These are phyloP conservation scores for Blastocystis sp. DNA, from an alignment of 352 stramenopile genomes.

Conservation along the genomic window DNA sequence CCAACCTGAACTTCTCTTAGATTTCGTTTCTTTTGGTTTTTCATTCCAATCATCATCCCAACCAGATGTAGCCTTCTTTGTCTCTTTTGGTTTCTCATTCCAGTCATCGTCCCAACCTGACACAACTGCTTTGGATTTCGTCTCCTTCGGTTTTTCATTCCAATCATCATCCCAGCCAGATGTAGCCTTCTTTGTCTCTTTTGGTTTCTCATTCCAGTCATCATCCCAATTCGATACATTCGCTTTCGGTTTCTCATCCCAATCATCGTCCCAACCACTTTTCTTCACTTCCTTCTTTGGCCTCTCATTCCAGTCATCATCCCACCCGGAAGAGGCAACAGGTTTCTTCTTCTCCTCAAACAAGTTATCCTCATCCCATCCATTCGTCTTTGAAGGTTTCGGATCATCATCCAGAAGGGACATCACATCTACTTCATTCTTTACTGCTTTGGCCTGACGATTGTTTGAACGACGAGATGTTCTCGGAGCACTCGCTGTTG, in stretches of 20 bases:
- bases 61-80: background rate
- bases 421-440: background rate
- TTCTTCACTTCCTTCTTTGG: slow-evolving; percentile 10
- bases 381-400: background rate
- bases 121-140: background rate
- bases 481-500: background rate
- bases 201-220: slow-evolving; percentile 7
- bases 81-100: background rate
- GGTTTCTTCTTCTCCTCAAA: background rate
- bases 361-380: background rate
- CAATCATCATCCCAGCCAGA: slow-evolving; percentile 38
- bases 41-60: slow-evolving; percentile 4
- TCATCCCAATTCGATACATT: background rate
- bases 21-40: background rate
- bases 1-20: background rate
- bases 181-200: background rate
- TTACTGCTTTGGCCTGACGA: background rate
- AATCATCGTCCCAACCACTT: slow-evolving; percentile 29
- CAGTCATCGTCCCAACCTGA: slow-evolving; percentile 6
- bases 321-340: background rate
- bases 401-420: background rate
- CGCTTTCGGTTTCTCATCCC: background rate
- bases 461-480: background rate
- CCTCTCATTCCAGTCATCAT: slow-evolving; percentile 1
- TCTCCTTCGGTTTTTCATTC: background rate